Evolutionary conservation across 1,139 yeast species (phyloP), one percentile per base, ranked within the genome.

Genomic region (Candida sanyaensis): DNA sequence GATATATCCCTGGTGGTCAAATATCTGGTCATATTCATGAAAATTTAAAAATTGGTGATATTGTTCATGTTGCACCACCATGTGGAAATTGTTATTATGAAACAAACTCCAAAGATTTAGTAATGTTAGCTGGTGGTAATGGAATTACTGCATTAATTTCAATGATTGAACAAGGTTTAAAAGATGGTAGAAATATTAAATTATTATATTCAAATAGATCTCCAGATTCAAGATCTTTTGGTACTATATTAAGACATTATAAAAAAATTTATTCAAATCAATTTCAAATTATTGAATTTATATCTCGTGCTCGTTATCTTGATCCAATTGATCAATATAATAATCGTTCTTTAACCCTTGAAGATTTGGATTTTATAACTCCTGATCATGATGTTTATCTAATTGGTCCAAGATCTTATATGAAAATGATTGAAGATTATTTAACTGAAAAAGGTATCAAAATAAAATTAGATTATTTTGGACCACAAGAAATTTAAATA

Each of bases 61-160:
- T 51, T 3, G 52, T 85, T 6, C 69, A 70, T 43, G 73, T 84
- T 29, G 72, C 83, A 45, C 80, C 88, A 9, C 91, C 91, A 39
- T 71, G 74, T 27, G 91, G 90, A 37, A 77, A 74, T 46, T 78
- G 83, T 54, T 65, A 60, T 2, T 71, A 76, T 58, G 53, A 57
- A 9, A 47, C 51, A 3, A 53, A 59, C 17, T 38, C n/a, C 9
- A 74, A 76, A 27, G 68, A 77, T 24, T 69, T 80, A 2, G 59
- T 68, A 9, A 63, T 83, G 40, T 63, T 82, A 46, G 76, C 81
- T 27, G 87, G 84, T 45, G 91, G 90, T 45, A 83, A 84, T 54
- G 91, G 90, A 52, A 78, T 83, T 48, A 85, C 91, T 3, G 90
- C 91, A 38, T 54, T 82, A 46, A 58, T 83, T 44, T 68, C 87